Conservation (phyloP, 2,329 filamentous ascomycete species). For the Apiospora sp. region DNA sequence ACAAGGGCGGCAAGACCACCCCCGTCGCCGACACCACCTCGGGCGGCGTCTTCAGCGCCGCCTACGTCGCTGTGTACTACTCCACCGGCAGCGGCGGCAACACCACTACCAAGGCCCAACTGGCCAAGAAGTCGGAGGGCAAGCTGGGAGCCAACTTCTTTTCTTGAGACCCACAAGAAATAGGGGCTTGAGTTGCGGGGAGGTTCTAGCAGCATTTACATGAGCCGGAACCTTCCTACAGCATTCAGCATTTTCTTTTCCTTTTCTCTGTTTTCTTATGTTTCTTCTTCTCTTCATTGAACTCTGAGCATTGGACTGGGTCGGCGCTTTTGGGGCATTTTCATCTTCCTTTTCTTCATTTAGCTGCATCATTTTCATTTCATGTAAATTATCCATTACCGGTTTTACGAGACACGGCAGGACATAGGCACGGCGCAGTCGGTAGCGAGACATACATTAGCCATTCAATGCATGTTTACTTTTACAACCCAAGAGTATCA, state of each 20-base stretch:
- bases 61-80: conserved; percentile 35
- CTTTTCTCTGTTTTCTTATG: neutral
- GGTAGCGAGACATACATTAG: conserved; percentile 10
- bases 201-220: neutral
- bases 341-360: neutral
- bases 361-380: neutral
- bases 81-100: neutral
- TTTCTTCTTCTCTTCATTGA: neutral
- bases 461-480: conserved; percentile 2
- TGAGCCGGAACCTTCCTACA: neutral
- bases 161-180: neutral
- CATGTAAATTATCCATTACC: neutral
- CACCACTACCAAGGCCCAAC: neutral
- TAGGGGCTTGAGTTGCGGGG: neutral
- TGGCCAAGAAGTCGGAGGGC: neutral
- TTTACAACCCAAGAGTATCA: neutral
- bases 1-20: conserved; percentile 37
- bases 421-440: neutral
- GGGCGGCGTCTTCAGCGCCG: conserved; percentile 30
- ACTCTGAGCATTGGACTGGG: neutral
- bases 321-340: neutral
- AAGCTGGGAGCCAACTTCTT: neutral
- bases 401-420: neutral
- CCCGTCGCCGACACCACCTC: conserved; percentile 31
- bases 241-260: neutral